phyloP scores from a whole-genome alignment of 2,329 filamentous ascomycete species.

The Talaromyces sp. region DNA sequence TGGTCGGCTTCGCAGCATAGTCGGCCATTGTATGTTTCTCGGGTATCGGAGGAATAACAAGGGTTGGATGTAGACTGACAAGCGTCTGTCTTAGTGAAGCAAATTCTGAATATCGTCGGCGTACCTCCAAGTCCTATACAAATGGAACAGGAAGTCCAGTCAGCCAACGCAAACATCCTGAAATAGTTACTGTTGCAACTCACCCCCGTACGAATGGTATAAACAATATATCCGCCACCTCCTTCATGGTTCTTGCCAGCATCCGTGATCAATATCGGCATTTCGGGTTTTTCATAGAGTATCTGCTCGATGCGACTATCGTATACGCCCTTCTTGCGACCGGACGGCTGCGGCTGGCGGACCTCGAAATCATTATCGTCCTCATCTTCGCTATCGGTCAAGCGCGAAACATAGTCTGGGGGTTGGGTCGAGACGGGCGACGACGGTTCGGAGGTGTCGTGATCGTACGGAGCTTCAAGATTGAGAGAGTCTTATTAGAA shows the following conservation, averaged over 20 bases:
- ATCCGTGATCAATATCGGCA: conserved; percentile 87
- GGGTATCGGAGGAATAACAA: conserved; percentile 93
- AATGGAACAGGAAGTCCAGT: conserved; percentile 8
- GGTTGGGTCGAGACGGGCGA: conserved; percentile 66
- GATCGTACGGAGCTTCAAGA: conserved; percentile 54
- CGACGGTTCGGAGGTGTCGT: conserved; percentile 62
- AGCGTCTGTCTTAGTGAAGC: conserved; percentile 84
- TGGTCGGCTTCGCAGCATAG: conserved; percentile 95
- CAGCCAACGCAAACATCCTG: background rate
- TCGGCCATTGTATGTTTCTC: conserved; percentile 99
- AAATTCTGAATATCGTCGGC: conserved; percentile 94
- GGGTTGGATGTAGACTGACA: conserved; percentile 85
- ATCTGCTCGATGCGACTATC: conserved; percentile 96
- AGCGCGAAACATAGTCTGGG: conserved; percentile 54
- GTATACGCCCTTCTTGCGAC: conserved; percentile 77
- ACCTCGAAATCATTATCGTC: conserved; percentile 52
- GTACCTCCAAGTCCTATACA: conserved; percentile 90
- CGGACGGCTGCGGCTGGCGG: conserved; percentile 47
- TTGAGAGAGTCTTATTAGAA: background rate
- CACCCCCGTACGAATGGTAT: conserved; percentile 94
- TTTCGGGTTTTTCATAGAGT: conserved; percentile 86
- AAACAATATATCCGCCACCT: conserved; percentile 90
- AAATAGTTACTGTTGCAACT: conserved; percentile 22
- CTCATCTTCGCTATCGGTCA: conserved; percentile 56
- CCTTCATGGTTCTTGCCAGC: conserved; percentile 94